Conservation (phyloP, 2,329 filamentous ascomycete species). For the Hypomyces rosellus region DNA sequence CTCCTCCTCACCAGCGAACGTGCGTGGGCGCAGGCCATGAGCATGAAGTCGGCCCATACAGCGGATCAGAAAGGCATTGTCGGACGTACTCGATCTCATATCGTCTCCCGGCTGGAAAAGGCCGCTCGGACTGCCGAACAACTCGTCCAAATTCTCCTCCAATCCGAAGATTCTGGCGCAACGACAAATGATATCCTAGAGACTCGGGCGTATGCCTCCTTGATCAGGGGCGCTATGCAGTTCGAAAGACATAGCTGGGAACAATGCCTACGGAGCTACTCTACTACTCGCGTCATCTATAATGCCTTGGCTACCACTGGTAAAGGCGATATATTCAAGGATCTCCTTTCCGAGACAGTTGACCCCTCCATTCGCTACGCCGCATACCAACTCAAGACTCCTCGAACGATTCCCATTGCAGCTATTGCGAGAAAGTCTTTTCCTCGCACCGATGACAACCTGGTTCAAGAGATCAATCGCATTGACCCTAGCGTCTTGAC, state of each 20-base stretch:
- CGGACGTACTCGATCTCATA: slow-evolving; percentile 76
- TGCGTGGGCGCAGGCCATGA: slow-evolving; percentile 93
- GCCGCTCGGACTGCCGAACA: slow-evolving; percentile 63
- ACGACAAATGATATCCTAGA: slow-evolving; percentile 70
- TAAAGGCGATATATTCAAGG: slow-evolving; percentile 71
- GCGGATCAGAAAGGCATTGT: slow-evolving; percentile 74
- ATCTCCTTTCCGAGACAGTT: slow-evolving; percentile 76
- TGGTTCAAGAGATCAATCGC: slow-evolving; percentile 63
- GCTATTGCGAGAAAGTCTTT: slow-evolving; percentile 76
- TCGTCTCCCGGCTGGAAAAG: slow-evolving; percentile 80
- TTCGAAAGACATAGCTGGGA: slow-evolving; percentile 91
- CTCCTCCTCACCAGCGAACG: slow-evolving; percentile 81
- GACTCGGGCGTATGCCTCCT: slow-evolving; percentile 73
- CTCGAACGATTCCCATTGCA: slow-evolving; percentile 75
- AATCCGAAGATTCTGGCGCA: slow-evolving; percentile 58
- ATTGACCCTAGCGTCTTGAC: slow-evolving; percentile 63
- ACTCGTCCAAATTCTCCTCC: slow-evolving; percentile 60
- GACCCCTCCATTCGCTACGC: slow-evolving; percentile 93
- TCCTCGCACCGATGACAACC: slow-evolving; percentile 52
- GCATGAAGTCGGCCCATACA: slow-evolving; percentile 78
- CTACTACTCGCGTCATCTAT: slow-evolving; percentile 76
- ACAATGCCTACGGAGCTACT: slow-evolving; percentile 66
- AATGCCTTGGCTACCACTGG: slow-evolving; percentile 58
- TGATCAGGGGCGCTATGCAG: slow-evolving; percentile 67
- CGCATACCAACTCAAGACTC: slow-evolving; percentile 84